Evolutionary conservation across 2,329 filamentous ascomycete genomes (phyloP).

Genomic region (Penicillium paneum): DNA sequence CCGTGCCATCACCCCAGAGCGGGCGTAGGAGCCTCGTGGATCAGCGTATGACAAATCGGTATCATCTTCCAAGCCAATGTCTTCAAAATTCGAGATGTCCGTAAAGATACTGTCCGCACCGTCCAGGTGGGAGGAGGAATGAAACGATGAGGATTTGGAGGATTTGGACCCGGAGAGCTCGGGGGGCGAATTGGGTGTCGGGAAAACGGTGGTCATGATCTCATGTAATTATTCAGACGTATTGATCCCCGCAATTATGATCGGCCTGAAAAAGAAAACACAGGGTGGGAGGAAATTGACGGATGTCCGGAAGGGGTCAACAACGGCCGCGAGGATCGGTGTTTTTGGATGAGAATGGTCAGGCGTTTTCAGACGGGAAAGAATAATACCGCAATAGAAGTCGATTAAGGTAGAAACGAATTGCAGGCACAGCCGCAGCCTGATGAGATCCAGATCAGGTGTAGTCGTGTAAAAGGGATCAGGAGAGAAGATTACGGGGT

Average conservation of each 20-base stretch:
- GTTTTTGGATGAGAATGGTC: neutral
- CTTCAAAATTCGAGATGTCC: conserved; percentile 83
- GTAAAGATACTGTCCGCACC: conserved; percentile 64
- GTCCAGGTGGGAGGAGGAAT: conserved; percentile 70
- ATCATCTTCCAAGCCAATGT: conserved; percentile 81
- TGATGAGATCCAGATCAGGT: conserved; percentile 25
- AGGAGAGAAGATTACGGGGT: conserved; percentile 15
- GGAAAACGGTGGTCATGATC: conserved; percentile 45
- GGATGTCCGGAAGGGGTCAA: conserved; percentile 20
- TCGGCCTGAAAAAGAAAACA: conserved; percentile 4
- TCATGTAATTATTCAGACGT: conserved; percentile 27
- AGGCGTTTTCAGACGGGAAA: neutral
- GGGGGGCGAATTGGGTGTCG: conserved; percentile 65
- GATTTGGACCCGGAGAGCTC: conserved; percentile 82
- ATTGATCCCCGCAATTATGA: conserved; percentile 11
- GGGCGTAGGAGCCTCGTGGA: conserved; percentile 29
- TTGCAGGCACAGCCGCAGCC: conserved; percentile 26
- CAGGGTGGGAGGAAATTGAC: neutral
- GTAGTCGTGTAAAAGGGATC: conserved; percentile 16
- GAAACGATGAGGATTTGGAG: conserved; percentile 85
- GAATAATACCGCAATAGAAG: conserved; percentile 10
- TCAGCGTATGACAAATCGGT: conserved; percentile 38
- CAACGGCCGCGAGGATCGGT: conserved; percentile 16
- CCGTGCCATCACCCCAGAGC: conserved; percentile 25
- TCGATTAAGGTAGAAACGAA: conserved; percentile 22